phyloP scores from a whole-genome alignment of 176 grass and related monocot species.

The Puccinellia tenuiflora region DNA sequence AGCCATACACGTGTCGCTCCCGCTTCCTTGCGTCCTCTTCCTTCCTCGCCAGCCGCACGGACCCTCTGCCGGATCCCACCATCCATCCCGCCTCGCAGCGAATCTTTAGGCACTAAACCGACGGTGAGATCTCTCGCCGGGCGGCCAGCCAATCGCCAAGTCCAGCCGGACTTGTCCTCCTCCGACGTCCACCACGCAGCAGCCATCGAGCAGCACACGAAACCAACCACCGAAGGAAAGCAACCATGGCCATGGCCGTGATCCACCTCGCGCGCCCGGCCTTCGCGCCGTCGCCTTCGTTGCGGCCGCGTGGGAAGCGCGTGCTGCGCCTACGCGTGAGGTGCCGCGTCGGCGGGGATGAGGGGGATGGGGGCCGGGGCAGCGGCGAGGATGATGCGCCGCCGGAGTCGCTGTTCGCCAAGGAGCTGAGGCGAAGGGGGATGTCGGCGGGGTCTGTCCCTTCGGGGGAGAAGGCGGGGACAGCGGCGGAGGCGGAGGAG shows the following conservation, averaged over 20 bases:
- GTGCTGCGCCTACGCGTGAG: slow-evolving; percentile 11
- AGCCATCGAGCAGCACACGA: background rate
- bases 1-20: slow-evolving; percentile 1
- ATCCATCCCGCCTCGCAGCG: background rate
- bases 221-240: no score
- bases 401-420: slow-evolving; percentile 74
- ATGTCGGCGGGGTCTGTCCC: slow-evolving; percentile 48
- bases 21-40: background rate
- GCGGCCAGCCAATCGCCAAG: background rate
- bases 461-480: slow-evolving; percentile 36
- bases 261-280: slow-evolving; percentile 32
- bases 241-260: slow-evolving; percentile 31
- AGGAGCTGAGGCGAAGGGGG: slow-evolving; percentile 73
- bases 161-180: background rate
- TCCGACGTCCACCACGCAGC: slow-evolving; percentile 11
- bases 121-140: background rate
- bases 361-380: background rate
- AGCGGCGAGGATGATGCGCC: slow-evolving; percentile 27
- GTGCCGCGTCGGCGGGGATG: slow-evolving; percentile 13
- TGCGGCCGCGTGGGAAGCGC: background rate
- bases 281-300: background rate
- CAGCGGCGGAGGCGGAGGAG: slow-evolving; percentile 15
- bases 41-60: slow-evolving; percentile 14
- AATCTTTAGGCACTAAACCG: background rate
- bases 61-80: background rate